Conservation (phyloP, 306 rosid species). For the Lathyrus sativus region DNA sequence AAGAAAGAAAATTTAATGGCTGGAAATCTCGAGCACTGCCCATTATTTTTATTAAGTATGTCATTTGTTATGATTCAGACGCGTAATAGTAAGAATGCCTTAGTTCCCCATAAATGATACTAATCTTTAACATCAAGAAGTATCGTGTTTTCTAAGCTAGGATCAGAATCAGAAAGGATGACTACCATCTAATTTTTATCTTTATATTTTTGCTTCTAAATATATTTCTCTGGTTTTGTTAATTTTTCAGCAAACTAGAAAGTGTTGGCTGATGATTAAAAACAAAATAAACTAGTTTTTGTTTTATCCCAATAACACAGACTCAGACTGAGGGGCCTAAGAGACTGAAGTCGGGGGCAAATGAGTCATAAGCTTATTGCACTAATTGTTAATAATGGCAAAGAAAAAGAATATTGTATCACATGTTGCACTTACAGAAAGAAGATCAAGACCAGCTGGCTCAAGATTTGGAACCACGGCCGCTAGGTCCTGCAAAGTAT, state of each 20-base stretch:
- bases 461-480: slow-evolving; percentile 83
- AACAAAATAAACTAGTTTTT: background rate
- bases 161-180: background rate
- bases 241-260: background rate
- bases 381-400: slow-evolving; percentile 17
- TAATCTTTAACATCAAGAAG: background rate
- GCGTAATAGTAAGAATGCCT: too few species aligned
- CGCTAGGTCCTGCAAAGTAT: slow-evolving; percentile 68
- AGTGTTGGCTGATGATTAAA: background rate
- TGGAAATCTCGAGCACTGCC: background rate
- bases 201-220: slow-evolving; percentile 3
- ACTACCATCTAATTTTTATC: background rate
- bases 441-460: slow-evolving; percentile 83
- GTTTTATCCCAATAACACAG: slow-evolving; percentile 20
- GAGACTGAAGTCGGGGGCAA: background rate
- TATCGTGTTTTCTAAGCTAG: background rate
- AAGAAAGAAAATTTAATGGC: background rate
- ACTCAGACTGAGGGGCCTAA: background rate
- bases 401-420: slow-evolving; percentile 22
- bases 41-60: background rate
- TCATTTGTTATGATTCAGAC: background rate
- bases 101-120: background rate
- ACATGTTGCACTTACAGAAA: slow-evolving; percentile 66
- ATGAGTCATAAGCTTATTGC: background rate
- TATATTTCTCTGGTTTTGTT: slow-evolving; percentile 7